Percentiles rank a stretch among this genome's conserved stretches.
Evolutionary conservation across 2,329 filamentous ascomycete genomes (phyloP).

Genomic region (Pleoardoris graminearum): DNA sequence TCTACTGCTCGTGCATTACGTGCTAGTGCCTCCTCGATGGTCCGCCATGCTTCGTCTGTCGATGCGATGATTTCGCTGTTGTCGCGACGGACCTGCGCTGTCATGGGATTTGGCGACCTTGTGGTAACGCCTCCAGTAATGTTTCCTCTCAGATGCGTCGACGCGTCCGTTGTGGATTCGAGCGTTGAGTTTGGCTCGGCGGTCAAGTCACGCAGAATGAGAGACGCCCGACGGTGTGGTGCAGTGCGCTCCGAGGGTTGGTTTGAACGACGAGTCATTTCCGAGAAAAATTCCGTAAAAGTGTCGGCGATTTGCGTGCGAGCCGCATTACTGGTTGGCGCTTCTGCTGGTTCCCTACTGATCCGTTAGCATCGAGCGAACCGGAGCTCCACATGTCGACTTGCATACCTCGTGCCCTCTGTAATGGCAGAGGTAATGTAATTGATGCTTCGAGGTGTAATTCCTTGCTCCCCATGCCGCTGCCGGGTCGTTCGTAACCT

Average conservation of each 20-base stretch:
- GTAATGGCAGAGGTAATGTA: slow-evolving; percentile 41
- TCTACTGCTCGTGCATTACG: slow-evolving; percentile 34
- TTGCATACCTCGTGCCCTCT: slow-evolving; percentile 29
- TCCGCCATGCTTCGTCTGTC: slow-evolving; percentile 52
- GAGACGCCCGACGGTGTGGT: slow-evolving; percentile 47
- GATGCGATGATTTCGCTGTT: slow-evolving; percentile 36
- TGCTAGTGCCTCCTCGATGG: slow-evolving; percentile 53
- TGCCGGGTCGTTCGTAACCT: slow-evolving; percentile 50
- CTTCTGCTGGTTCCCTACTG: slow-evolving; percentile 21
- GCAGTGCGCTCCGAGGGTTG: slow-evolving; percentile 26
- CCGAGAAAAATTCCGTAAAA: slow-evolving; percentile 29
- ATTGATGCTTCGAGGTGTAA: slow-evolving; percentile 48
- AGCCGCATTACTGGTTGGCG: slow-evolving; percentile 18
- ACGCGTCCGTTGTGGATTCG: neutral
- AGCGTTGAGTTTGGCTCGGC: slow-evolving; percentile 11
- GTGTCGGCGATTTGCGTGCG: slow-evolving; percentile 17
- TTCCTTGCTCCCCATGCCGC: slow-evolving; percentile 45
- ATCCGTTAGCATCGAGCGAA: slow-evolving; percentile 13
- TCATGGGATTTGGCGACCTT: slow-evolving; percentile 35
- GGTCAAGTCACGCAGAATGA: slow-evolving; percentile 35
- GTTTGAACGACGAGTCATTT: slow-evolving; percentile 27
- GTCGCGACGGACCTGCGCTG: slow-evolving; percentile 37
- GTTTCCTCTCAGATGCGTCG: slow-evolving; percentile 13
- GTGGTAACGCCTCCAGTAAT: slow-evolving; percentile 37
- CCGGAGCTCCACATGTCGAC: slow-evolving; percentile 1